Evolutionary conservation across 345 rosid genomes (phyloP), one percentile per base, ranked within the genome.

Genomic region (Euphorbia lathyris): DNA sequence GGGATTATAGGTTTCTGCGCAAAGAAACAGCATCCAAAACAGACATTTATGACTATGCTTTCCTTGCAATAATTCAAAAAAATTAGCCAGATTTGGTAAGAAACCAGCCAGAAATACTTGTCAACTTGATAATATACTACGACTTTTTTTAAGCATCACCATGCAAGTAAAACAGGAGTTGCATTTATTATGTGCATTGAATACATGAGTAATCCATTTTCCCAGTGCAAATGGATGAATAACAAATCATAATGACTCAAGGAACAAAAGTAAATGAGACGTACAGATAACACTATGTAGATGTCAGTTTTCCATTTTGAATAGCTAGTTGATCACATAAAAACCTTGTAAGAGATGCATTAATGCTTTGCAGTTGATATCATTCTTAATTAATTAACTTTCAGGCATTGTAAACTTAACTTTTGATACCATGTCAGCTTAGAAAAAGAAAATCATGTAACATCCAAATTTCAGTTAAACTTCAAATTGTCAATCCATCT

Each of bases 1-100:
- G 97, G 97, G 66, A 88, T 76, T 40, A 95, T 92, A 38, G 99
- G 97, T 83, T 84, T 95, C 99, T 95, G 88, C 30, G 14, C 20
- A 75, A 70, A 62, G 36, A 76, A 58, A 25, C 11, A 5, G 63
- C 68, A 42, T 58, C 25, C n/a, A 68, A 13, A 50, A 70, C 47
- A 79, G 74, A 68, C 12, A 59, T 58, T 55, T 55, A 70, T 52
- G 26, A 17, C 38, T 48, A 65, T 16, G 40, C 5, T 27, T 5
- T 50, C 32, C 58, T 27, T 5, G 4, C 34, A 48, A 22, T 62
- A 63, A 23, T 63, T 42, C 20, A 23, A 50, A 70, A 25, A 11
- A 22, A 26, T 52, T 50, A 34, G 34, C 63, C 6, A 48, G 3
- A 61, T 16, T 32, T 48, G 23, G 36, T 10, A 42, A 42, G 13